Conservation (phyloP, 768 basidiomycete genomes). For the Kwoniella dendrophila region DNA sequence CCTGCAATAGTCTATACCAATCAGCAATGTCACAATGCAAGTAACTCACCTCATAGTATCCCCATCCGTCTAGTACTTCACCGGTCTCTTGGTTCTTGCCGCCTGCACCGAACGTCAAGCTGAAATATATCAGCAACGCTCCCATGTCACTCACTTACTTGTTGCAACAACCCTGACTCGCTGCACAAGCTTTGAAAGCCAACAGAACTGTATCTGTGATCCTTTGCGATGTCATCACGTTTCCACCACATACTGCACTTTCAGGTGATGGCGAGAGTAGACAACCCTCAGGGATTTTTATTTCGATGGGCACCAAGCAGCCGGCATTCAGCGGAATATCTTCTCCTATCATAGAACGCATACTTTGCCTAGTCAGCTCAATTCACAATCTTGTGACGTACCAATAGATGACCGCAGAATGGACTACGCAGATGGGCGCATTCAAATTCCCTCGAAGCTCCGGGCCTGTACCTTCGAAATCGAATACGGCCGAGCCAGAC, state of each 20-base stretch:
- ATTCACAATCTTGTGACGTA: not conserved
- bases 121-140: no score
- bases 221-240: constrained; percentile 61
- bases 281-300: constrained; percentile 75
- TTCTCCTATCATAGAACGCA: constrained; percentile 39
- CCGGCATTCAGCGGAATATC: constrained; percentile 51
- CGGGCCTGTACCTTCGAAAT: constrained; percentile 64
- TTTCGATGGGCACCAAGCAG: constrained; percentile 57
- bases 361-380: not conserved
- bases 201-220: constrained; percentile 92
- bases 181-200: constrained; percentile 88
- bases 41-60: constrained; percentile 70
- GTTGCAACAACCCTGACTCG: constrained; percentile 78
- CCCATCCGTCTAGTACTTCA: constrained; percentile 57
- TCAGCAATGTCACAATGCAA: not conserved
- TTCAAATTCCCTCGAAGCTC: constrained; percentile 42
- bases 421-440: constrained; percentile 42
- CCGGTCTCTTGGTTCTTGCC: constrained; percentile 64
- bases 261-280: constrained; percentile 79
- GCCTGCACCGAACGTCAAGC: constrained; percentile 83
- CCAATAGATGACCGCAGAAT: constrained; percentile 52
- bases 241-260: constrained; percentile 68
- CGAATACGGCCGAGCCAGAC: constrained; percentile 77
- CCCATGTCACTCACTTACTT: constrained; percentile 74
- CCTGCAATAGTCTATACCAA: constrained; percentile 25